These are phyloP conservation scores for Nicotiana tabacum DNA, from an alignment of 257 asterid species.

Conservation along the genomic window DNA sequence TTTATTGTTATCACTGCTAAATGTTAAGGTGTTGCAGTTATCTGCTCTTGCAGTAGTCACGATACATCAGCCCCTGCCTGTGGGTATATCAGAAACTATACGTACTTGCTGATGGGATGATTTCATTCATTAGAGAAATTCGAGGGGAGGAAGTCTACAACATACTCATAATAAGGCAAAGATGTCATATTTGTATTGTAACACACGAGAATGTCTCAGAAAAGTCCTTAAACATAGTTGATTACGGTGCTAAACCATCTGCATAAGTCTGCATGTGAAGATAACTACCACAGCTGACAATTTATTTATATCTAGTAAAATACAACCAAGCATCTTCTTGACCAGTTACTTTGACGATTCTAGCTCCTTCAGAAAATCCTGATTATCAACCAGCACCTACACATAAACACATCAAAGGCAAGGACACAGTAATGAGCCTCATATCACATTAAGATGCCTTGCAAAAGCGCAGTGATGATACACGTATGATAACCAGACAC, in stretches of 20 bases:
- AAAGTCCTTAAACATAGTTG: not conserved
- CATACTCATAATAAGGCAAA: not conserved
- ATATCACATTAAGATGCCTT: not conserved
- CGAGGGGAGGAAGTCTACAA: not conserved
- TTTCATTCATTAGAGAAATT: not conserved
- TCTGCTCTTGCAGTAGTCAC: not conserved
- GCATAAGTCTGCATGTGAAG: not conserved
- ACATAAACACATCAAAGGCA: not conserved
- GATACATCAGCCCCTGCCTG: not conserved
- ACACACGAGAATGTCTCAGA: not conserved
- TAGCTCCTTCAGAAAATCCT: conserved; percentile 87
- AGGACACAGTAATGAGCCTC: not conserved
- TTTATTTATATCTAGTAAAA: not conserved
- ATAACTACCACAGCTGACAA: not conserved
- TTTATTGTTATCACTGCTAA: not conserved
- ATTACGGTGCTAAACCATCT: not conserved
- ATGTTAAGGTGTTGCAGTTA: too few relatives aligned
- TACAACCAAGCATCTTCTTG: conserved; percentile 8
- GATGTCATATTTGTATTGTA: not conserved
- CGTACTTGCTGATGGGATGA: not conserved
- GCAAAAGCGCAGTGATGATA: not conserved
- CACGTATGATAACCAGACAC: conserved; percentile 12
- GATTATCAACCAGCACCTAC: conserved; percentile 89
- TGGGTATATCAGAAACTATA: not conserved
- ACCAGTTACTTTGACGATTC: conserved; percentile 26